Evolutionary conservation across 805 yeast species (phyloP), one percentile per base, ranked within the genome.

Genomic region (Cyberlindnera samutprakarnensis): DNA sequence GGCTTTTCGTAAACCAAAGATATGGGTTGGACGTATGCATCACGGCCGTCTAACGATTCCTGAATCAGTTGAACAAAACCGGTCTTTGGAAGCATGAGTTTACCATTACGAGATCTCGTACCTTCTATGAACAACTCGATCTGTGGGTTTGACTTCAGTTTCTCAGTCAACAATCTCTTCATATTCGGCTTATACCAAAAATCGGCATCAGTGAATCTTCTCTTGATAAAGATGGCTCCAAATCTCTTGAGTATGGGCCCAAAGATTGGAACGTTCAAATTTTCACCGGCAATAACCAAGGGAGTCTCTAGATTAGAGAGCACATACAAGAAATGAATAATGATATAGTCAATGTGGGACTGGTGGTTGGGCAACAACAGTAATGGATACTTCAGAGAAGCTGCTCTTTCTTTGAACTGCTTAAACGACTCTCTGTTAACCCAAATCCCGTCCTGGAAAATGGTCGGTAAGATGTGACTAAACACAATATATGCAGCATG

Each of bases 381-480:
- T 6, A 44, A 15, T 12, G 38, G 30, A 4, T 27, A 12, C 4
- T 37, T 18, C 4, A 22, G 21, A 1, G 14, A 23, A n/a, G 21
- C 11, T 13, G 34, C 29, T 12, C 37, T 38, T 12, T 25, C 23
- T 23, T 28, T 23, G 19, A 39, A 44, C n/a, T 18, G 24, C 13
- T 36, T 18, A 22, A 46, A 44, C 1, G 42, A 26, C 1, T 24
- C 16, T 13, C 28, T 37, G 24, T 42, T 41, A 20, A 46, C 30
- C 49, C 49, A 46, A 3, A 46, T 46, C 4, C 51, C 51, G 28
- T 46, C 49, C 28, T 41, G 31, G 29, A 44, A 46, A 25, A 44
- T 46, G 10, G 37, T 29, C 6, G 44, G 38, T 6, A 46, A 30
- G 7, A 42, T 33, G 19, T 34, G 31, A 3, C 41, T 12, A 16